Conservation (phyloP, 2,329 filamentous ascomycete genomes). For the Trichoderma cornu-damae region DNA sequence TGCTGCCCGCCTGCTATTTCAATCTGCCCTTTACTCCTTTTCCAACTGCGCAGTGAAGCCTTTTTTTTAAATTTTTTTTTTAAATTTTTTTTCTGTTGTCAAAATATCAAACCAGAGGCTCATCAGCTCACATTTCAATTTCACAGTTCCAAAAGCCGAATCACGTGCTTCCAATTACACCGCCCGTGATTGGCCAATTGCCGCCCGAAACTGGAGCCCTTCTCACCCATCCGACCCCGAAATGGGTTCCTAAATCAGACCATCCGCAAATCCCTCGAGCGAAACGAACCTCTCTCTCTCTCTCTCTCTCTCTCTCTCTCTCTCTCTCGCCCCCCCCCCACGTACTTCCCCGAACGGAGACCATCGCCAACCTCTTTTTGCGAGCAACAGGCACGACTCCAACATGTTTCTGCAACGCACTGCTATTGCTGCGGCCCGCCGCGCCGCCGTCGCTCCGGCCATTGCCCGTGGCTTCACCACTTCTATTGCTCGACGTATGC, state of each 20-base stretch:
- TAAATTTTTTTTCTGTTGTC: too few species aligned
- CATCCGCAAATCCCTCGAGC: conserved; percentile 46
- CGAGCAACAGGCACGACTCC: neutral
- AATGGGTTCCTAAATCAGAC: conserved; percentile 35
- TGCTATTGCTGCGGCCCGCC: conserved; percentile 56
- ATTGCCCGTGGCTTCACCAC: conserved; percentile 56
- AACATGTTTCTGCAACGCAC: conserved; percentile 61
- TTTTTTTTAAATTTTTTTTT: too few species aligned
- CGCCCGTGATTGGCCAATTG: conserved; percentile 35
- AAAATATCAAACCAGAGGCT: neutral
- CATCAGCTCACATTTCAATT: neutral
- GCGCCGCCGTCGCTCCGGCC: conserved; percentile 49
- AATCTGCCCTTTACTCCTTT: too few species aligned
- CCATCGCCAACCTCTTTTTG: conserved; percentile 12
- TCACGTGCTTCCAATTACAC: conserved; percentile 32
- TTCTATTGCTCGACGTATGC: conserved; percentile 52
- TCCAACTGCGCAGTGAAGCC: too few species aligned
- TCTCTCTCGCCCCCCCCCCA: too few species aligned
- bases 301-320: too few species aligned
- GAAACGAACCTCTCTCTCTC: conserved; percentile 21
- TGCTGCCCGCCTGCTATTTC: too few species aligned
- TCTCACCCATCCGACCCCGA: conserved; percentile 32
- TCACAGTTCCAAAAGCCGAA: conserved; percentile 13
- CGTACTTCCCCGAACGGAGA: neutral
- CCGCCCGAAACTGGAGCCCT: conserved; percentile 28